phyloP scores from a whole-genome alignment of 108 stramenopile species.

The Schizochytrium sp. region DNA sequence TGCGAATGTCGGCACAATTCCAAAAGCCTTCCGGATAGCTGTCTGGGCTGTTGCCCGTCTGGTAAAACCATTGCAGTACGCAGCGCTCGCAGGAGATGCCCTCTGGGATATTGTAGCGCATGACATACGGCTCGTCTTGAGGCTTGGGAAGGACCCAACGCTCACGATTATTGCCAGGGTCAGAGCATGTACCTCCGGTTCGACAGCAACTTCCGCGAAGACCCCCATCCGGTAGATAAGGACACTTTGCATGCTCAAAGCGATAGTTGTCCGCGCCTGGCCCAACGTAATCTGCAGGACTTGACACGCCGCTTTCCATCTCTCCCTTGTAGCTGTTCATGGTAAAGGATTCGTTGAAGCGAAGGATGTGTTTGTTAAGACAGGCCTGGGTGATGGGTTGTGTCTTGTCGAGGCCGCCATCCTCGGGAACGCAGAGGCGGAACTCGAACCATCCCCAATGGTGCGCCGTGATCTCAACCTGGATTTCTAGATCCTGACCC shows the following conservation, averaged over 20 bases:
- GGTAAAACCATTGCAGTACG: conserved; percentile 62
- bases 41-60: conserved; percentile 53
- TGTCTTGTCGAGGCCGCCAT: not conserved
- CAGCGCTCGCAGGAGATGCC: conserved; percentile 53
- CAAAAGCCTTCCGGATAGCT: conserved; percentile 38
- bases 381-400: not conserved
- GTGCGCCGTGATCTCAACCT: not conserved
- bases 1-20: conserved; percentile 9
- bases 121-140: conserved; percentile 17
- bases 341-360: not conserved
- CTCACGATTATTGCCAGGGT: not conserved
- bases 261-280: not conserved
- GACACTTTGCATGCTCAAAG: conserved; percentile 1
- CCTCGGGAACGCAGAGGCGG: not conserved
- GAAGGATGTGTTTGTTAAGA: not conserved
- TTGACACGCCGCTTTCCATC: not conserved
- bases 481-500: not conserved
- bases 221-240: not conserved
- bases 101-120: conserved; percentile 45
- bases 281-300: not conserved
- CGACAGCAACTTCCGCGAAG: not conserved
- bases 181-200: not conserved
- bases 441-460: conserved; percentile 18
- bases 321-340: not conserved
- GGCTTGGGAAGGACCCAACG: not conserved